These are phyloP conservation scores for Phytopythium vexans DNA, from an alignment of 352 stramenopile genomes.

Conservation along the genomic window DNA sequence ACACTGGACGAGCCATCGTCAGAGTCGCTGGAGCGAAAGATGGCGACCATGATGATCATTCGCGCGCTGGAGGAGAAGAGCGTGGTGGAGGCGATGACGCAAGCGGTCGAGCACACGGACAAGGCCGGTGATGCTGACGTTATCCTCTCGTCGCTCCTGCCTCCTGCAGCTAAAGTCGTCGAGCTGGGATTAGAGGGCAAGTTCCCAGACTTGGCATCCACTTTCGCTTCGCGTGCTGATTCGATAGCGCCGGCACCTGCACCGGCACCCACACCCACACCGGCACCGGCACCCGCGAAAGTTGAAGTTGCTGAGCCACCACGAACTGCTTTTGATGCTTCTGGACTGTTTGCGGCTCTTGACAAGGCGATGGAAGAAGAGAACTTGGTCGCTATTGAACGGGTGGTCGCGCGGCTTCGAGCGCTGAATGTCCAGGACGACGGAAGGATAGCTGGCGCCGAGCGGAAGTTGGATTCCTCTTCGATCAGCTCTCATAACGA, in stretches of 20 bases:
- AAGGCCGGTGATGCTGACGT: conserved; percentile 8
- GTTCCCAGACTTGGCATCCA: conserved; percentile 28
- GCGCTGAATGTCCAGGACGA: conserved; percentile 31
- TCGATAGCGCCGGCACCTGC: background rate
- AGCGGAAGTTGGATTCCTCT: conserved; percentile 20
- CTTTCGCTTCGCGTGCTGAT: conserved; percentile 1
- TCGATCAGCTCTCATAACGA: conserved; percentile 46
- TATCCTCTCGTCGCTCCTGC: conserved; percentile 27
- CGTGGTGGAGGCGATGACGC: conserved; percentile 43
- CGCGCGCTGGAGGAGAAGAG: conserved; percentile 73
- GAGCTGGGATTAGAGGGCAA: conserved; percentile 56
- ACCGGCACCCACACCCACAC: background rate
- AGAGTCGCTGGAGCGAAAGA: conserved; percentile 67
- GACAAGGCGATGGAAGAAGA: conserved; percentile 66
- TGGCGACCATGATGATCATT: conserved; percentile 84
- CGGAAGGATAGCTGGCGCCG: conserved; percentile 25
- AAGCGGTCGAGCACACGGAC: conserved; percentile 15
- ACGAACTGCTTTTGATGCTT: conserved; percentile 25
- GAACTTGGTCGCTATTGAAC: conserved; percentile 62
- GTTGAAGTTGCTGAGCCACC: background rate
- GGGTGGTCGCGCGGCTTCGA: conserved; percentile 40
- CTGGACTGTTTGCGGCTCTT: conserved; percentile 40
- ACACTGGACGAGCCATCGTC: conserved; percentile 59
- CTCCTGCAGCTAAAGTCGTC: conserved; percentile 43
- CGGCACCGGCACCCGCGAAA: too few species aligned